phyloP scores from a whole-genome alignment of 805 yeast genomes.

The Huiozyma sinensis region DNA sequence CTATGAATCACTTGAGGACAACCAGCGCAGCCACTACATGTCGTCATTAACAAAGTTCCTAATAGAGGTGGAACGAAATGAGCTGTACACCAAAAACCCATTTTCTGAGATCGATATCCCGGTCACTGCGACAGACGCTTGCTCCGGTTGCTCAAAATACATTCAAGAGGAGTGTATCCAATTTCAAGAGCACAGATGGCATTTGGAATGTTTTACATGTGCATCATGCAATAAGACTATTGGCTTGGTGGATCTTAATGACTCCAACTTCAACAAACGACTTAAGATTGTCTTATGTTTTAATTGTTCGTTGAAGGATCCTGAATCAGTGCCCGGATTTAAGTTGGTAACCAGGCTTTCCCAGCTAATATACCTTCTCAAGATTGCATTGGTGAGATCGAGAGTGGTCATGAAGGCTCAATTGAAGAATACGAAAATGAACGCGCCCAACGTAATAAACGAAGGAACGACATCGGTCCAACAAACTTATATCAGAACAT shows the following conservation, averaged over 20 bases:
- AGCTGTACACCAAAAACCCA: conserved; percentile 26
- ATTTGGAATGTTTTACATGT: conserved; percentile 62
- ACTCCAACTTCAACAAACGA: conserved; percentile 35
- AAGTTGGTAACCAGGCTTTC: conserved; percentile 52
- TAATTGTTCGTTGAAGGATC: conserved; percentile 46
- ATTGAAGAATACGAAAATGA: conserved; percentile 8
- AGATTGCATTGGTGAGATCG: conserved; percentile 74
- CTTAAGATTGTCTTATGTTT: conserved; percentile 41
- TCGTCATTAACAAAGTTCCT: conserved; percentile 56
- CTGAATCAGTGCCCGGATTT: conserved; percentile 45
- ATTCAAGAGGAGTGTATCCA: conserved; percentile 77
- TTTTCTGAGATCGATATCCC: conserved; percentile 39
- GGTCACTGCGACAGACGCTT: conserved; percentile 60
- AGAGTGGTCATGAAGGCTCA: conserved; percentile 45
- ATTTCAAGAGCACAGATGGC: conserved; percentile 67
- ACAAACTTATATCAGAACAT: conserved; percentile 54
- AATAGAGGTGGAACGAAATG: conserved; percentile 39
- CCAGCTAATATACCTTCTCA: conserved; percentile 67
- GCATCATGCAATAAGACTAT: conserved; percentile 41
- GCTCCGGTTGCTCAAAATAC: conserved; percentile 58
- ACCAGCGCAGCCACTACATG: conserved; percentile 46
- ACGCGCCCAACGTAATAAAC: conserved; percentile 4
- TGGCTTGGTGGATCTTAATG: conserved; percentile 31
- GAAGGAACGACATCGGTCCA: conserved; percentile 24
- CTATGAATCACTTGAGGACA: conserved; percentile 59